Base-by-base conservation (phyloP, 2,329 filamentous ascomycete genomes). In the Botrytis medusae region DNA sequence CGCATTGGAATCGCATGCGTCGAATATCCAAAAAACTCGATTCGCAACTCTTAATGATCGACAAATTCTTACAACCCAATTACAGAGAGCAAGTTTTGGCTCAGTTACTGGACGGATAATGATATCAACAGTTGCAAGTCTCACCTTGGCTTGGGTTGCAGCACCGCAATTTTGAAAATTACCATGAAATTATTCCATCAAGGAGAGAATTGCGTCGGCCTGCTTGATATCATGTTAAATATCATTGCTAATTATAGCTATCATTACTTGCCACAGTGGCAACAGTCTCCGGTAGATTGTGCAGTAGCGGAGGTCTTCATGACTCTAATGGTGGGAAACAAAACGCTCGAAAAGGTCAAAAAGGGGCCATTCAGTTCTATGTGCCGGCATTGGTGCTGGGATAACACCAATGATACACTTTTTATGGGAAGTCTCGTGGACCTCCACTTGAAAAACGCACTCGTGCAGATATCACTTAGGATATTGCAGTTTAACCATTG, bases 261-360 rank as follows among this genome's bases (percentile, higher is more conserved):
- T 22, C 5, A 5, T 37, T 37, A 12, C 32, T 60, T 34, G 18
- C 57, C 29, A 18, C 32, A 14, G 20, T 60, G 32, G 18, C 32
- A 60, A 25, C 10, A 14, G 6, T 9, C 29, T 37, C 20, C 29
- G 32, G 32, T 37, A 60, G 1, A 60, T 37, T 37, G 6, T 37
- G 22, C 20, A 8, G 10, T 34, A 22, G 57, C 4, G 1, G 9
- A 18, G 9, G 4, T 12, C 57, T 60, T 60, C 20, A 60, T 37
- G 20, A 0, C 5, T 60, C 57, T 25, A 60, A 32, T 4, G 29
- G 57, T 34, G 57, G 18, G 2, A 37, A 37, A 22, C 4, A 25
- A 1, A 34, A 22, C 4, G 32, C 8, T n/a, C n/a, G 2, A n/a
- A 0, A 51, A 4, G 9, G 25, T 12, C 12, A 0, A 1, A 22